These are phyloP conservation scores for Mycosphaerella arachidis DNA, from an alignment of 2,329 filamentous ascomycete genomes.

Conservation along the genomic window DNA sequence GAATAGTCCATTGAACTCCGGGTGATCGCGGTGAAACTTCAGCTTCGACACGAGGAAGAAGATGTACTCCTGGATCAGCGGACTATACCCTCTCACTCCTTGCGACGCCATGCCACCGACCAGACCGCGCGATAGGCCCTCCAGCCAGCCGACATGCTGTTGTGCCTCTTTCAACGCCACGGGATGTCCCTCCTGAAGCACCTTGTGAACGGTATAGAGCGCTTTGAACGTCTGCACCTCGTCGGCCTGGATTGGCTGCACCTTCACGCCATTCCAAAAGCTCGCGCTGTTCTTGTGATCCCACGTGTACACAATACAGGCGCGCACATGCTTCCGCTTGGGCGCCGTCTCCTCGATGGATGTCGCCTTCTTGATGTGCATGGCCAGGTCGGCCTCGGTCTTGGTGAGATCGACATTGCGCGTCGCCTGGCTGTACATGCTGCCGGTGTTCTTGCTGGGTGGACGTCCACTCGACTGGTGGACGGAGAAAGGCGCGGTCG, in stretches of 20 bases:
- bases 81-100: conserved; percentile 63
- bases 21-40: conserved; percentile 92
- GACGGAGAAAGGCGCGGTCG: conserved; percentile 11
- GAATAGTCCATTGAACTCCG: conserved; percentile 97
- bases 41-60: conserved; percentile 92
- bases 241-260: conserved; percentile 98
- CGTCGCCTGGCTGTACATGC: conserved; percentile 39
- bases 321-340: conserved; percentile 91
- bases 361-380: conserved; percentile 65
- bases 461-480: conserved; percentile 10
- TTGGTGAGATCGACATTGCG: conserved; percentile 60
- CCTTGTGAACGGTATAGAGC: conserved; percentile 94
- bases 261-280: conserved; percentile 98
- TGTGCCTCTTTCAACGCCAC: conserved; percentile 83
- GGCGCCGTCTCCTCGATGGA: conserved; percentile 58
- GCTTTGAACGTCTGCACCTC: conserved; percentile 99
- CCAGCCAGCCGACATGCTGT: conserved; percentile 83
- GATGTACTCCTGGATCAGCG: conserved; percentile 93
- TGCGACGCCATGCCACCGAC: conserved; percentile 73
- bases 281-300: conserved; percentile 92
- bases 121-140: conserved; percentile 81
- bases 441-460: conserved; percentile 5
- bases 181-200: conserved; percentile 93
- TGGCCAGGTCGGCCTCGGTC: conserved; percentile 61
- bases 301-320: conserved; percentile 98